Evolutionary conservation across 495 filamentous ascomycete genomes (phyloP).

Genomic region (Neurospora africana): DNA sequence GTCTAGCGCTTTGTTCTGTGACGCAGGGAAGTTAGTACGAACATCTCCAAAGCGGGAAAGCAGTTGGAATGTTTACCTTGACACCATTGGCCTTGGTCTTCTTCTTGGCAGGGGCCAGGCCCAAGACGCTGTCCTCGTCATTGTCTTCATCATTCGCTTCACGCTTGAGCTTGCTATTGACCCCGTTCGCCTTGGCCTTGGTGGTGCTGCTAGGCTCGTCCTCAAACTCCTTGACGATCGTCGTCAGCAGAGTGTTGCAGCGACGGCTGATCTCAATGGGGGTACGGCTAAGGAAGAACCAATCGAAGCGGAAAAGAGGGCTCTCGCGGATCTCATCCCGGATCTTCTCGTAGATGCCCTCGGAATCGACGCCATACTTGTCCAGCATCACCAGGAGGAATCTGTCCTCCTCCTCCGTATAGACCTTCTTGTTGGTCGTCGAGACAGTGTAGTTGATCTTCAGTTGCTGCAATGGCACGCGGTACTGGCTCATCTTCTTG

Average conservation of each 20-base stretch:
- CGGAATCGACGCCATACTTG: constrained; percentile 76
- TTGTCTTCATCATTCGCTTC: constrained; percentile 68
- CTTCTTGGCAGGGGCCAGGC: constrained; percentile 77
- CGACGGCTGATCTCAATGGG: constrained; percentile 84
- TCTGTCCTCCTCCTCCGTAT: constrained; percentile 96
- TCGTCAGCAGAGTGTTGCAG: constrained; percentile 88
- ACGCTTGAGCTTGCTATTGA: constrained; percentile 61
- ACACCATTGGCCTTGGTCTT: constrained; percentile 72
- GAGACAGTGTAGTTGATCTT: constrained; percentile 98
- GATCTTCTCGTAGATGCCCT: constrained; percentile 74
- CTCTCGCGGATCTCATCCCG: constrained; percentile 88
- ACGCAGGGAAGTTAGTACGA: not conserved
- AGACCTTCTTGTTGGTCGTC: constrained; percentile 99
- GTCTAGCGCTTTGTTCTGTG: constrained; percentile 53
- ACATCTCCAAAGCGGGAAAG: not conserved
- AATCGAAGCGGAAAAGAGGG: constrained; percentile 94
- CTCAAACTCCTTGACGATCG: constrained; percentile 90
- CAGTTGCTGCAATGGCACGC: constrained; percentile 90
- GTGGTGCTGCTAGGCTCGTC: constrained; percentile 24
- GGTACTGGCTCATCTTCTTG: constrained; percentile 92
- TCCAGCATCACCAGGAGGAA: constrained; percentile 93
- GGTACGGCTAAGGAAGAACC: constrained; percentile 95
- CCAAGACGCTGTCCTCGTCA: constrained; percentile 66
- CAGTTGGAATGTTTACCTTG: constrained; percentile 35
- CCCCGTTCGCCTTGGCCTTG: constrained; percentile 48